These are phyloP conservation scores for Polychaeton citri DNA, from an alignment of 2,329 filamentous ascomycete species.

Conservation along the genomic window DNA sequence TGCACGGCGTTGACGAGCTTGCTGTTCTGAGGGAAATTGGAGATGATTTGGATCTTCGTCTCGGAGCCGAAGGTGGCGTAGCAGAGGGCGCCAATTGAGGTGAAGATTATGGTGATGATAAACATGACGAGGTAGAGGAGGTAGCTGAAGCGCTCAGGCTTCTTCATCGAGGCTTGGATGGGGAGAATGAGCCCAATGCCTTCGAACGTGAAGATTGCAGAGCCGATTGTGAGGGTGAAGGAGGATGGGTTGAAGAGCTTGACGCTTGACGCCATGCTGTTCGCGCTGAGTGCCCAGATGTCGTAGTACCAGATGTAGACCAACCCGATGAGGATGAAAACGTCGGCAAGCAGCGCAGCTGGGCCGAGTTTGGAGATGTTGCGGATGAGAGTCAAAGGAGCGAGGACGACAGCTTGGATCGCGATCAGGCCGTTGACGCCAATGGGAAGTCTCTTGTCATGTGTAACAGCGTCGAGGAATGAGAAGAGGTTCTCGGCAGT, in stretches of 20 bases:
- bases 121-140: conserved; percentile 58
- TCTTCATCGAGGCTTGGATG: conserved; percentile 62
- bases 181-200: conserved; percentile 65
- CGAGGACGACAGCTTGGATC: conserved; percentile 49
- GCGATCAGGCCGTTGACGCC: conserved; percentile 49
- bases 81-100: conserved; percentile 57
- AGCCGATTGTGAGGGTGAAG: conserved; percentile 59
- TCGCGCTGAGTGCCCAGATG: conserved; percentile 39
- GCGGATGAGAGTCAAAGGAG: conserved; percentile 56
- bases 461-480: conserved; percentile 50
- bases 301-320: conserved; percentile 64
- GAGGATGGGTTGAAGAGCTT: conserved; percentile 54
- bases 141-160: conserved; percentile 52
- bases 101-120: conserved; percentile 60
- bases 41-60: conserved; percentile 62
- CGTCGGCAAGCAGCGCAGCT: conserved; percentile 54
- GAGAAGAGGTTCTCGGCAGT: conserved; percentile 60
- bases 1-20: conserved; percentile 64
- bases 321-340: conserved; percentile 58
- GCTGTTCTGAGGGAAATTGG: conserved; percentile 59
- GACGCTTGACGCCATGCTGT: conserved; percentile 49
- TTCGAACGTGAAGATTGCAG: conserved; percentile 67
- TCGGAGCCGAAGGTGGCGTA: conserved; percentile 59
- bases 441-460: conserved; percentile 32
- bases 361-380: conserved; percentile 64